Base-by-base conservation (phyloP, 208 protist genomes). In the Wallacemonas sp. region DNA sequence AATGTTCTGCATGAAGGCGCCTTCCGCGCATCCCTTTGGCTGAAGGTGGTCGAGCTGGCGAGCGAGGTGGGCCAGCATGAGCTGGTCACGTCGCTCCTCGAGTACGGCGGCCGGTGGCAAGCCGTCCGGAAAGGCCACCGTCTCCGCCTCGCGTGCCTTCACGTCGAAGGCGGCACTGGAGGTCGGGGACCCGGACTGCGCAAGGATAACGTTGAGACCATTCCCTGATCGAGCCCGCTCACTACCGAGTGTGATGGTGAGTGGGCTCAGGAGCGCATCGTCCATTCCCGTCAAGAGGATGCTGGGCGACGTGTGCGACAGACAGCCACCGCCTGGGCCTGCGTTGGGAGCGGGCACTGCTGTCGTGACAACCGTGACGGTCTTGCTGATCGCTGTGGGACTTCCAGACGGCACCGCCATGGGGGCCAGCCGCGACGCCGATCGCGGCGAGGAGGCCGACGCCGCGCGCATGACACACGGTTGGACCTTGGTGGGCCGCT, bases 41-140 rank as follows among this genome's bases (percentile, higher is more conserved):
- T 65, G 69, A 44, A 70, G 32, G 21, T 61, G 54, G 47, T 90
- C 84, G n/a, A 90, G 57, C 38, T 63, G 66, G 8, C 39, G 46
- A 2, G 84, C 80, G 27, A 82, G 52, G 60, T 87, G 77, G 1
- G 70, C 70, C 58, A 90, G 68, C 77, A 90, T 90, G 43, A 87
- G 78, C 74, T 90, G 80, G 32, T 90, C 84, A 19, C 66, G 65
- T 21, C 80, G 77, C 75, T 80, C 49, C 61, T 73, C 64, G 47
- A 89, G 39, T 19, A 78, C 66, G 21, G 65, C 36, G 14, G 30
- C 19, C 12, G 57, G 36, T 24, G 57, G 57, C n/a, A 49, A 21
- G 12, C 41, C 41, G 3, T 27, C 57, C 6, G 57, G 57, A 21
- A 46, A 49, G 11, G 36, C 39, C 14, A 46, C 26, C 0, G 36